phyloP scores from a whole-genome alignment of 1,284 basidiomycete species.

The Tilletia setariae region DNA sequence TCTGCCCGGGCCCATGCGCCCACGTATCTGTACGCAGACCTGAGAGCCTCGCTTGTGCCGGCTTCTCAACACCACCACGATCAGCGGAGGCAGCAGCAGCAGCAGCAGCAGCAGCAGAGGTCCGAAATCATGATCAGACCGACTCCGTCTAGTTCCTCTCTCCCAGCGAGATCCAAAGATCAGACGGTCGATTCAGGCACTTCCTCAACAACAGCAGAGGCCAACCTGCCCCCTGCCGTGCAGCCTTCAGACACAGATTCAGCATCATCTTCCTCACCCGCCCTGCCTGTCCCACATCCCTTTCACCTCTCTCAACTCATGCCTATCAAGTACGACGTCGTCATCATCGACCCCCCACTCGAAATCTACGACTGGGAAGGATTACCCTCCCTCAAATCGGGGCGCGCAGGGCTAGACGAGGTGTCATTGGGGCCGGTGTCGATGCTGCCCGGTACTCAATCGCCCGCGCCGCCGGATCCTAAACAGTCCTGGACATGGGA shows the following conservation, averaged over 20 bases:
- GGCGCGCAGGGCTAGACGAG: background rate
- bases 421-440: too few relatives aligned
- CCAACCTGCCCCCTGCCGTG: too few relatives aligned
- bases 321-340: constrained; percentile 81
- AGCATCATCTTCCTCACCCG: too few relatives aligned
- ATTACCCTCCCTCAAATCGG: constrained; percentile 16
- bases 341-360: constrained; percentile 86
- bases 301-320: constrained; percentile 40
- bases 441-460: too few relatives aligned
- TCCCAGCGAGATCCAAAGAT: background rate
- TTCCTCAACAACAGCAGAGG: background rate
- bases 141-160: background rate
- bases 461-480: background rate
- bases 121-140: background rate
- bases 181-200: too few relatives aligned
- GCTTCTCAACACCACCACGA: background rate
- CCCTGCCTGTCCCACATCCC: constrained; percentile 6
- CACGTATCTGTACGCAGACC: constrained; percentile 39
- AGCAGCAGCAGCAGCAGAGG: background rate
- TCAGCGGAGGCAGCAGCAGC: constrained; percentile 2
- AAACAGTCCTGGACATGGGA: constrained; percentile 69
- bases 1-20: constrained; percentile 34
- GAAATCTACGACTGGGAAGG: constrained; percentile 48
- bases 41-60: constrained; percentile 24
- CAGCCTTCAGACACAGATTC: too few relatives aligned